phyloP scores from a whole-genome alignment of 108 stramenopile genomes.

The Discostella pseudostelligera region DNA sequence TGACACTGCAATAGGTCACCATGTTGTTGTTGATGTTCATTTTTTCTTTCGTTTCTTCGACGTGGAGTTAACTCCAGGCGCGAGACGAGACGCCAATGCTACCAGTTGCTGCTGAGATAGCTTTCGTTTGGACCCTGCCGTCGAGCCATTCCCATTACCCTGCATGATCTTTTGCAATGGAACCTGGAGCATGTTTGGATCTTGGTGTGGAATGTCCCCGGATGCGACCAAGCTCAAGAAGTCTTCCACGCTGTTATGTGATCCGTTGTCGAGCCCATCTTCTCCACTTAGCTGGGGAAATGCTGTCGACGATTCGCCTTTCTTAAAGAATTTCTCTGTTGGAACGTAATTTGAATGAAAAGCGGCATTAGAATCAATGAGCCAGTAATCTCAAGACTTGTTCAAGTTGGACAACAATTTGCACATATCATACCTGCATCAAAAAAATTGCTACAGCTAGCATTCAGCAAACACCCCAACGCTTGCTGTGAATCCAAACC shows the following conservation, averaged over 20 bases:
- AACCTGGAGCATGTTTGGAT: slow-evolving; percentile 73
- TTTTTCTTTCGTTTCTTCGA: slow-evolving; percentile 28
- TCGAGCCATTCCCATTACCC: slow-evolving; percentile 16
- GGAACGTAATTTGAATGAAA: background rate
- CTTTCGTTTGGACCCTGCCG: slow-evolving; percentile 22
- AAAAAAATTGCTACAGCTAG: slow-evolving; percentile 28
- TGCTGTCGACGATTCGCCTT: slow-evolving; percentile 68
- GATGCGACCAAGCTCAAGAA: slow-evolving; percentile 84
- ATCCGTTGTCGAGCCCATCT: slow-evolving; percentile 63
- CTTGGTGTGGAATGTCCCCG: slow-evolving; percentile 89
- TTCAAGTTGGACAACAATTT: background rate
- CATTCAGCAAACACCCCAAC: slow-evolving; percentile 25
- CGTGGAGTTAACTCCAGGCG: slow-evolving; percentile 5
- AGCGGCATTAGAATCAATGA: background rate
- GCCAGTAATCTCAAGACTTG: background rate
- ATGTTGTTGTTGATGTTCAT: no score
- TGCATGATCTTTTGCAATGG: slow-evolving; percentile 61
- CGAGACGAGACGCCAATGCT: slow-evolving; percentile 26
- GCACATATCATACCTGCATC: slow-evolving; percentile 29
- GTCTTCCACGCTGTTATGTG: slow-evolving; percentile 83
- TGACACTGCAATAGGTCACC: no score
- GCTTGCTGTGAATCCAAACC: slow-evolving; percentile 28
- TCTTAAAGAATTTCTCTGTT: slow-evolving; percentile 29
- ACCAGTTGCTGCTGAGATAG: slow-evolving; percentile 39
- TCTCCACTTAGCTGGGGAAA: slow-evolving; percentile 68